A percentile compares a stretch with the other conserved stretches of the same genome.
These are phyloP conservation scores for Mollisiaceae sp. DNA, from an alignment of 2,329 filamentous ascomycete genomes.

Conservation along the genomic window DNA sequence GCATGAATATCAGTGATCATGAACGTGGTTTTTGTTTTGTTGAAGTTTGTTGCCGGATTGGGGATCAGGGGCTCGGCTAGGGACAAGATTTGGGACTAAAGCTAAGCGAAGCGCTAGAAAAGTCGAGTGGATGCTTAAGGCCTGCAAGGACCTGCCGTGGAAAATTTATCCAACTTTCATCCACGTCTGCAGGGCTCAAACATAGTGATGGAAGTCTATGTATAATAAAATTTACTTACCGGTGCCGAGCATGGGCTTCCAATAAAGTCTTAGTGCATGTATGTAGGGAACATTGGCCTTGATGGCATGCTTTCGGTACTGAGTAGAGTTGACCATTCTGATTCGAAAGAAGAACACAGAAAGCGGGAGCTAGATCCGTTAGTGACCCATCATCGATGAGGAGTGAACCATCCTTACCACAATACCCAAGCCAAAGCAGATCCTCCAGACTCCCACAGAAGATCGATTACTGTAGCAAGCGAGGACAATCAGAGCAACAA, in stretches of 20 bases:
- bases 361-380: constrained; percentile 46
- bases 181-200: no score
- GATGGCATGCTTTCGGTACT: constrained; percentile 42
- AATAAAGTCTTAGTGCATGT: constrained; percentile 61
- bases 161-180: no score
- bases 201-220: no score
- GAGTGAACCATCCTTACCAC: constrained; percentile 31
- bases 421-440: constrained; percentile 51
- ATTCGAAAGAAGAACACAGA: constrained; percentile 59
- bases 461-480: constrained; percentile 53
- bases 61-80: no score
- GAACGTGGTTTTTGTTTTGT: background rate
- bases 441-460: constrained; percentile 54
- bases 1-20: background rate
- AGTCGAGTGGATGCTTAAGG: no score
- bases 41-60: no score
- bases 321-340: constrained; percentile 56
- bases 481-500: constrained; percentile 56
- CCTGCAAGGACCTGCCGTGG: no score
- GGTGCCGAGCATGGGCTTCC: constrained; percentile 54
- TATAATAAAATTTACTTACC: background rate
- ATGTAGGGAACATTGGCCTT: constrained; percentile 55
- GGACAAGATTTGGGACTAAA: no score
- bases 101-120: no score
- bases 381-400: background rate